phyloP scores from a whole-genome alignment of 148 eudicot species.

The Hydrangea macrophylla region DNA sequence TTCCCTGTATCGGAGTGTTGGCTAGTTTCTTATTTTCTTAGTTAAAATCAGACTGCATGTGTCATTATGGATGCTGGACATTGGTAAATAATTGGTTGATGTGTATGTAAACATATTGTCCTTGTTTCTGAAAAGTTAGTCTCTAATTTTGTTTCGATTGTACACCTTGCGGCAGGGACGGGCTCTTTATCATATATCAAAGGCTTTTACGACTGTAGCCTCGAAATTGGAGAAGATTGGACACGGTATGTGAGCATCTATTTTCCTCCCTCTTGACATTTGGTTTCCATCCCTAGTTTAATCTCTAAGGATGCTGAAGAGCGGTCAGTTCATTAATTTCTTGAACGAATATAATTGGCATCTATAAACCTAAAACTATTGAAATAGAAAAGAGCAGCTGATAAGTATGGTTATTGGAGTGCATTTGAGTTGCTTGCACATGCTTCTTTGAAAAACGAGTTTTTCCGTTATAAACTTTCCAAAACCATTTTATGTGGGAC shows the following conservation, averaged over 20 bases:
- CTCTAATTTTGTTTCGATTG: background rate
- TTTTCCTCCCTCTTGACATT: background rate
- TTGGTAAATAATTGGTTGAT: background rate
- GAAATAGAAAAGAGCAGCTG: background rate
- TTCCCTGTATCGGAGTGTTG: background rate
- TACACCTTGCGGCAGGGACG: constrained; percentile 60
- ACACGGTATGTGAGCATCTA: constrained; percentile 45
- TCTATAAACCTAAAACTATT: background rate
- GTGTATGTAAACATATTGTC: background rate
- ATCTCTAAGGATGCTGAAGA: background rate
- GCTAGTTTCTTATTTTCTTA: background rate
- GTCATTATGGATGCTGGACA: background rate
- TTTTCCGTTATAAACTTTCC: background rate
- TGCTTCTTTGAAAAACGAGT: background rate
- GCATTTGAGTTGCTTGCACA: background rate
- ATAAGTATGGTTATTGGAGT: background rate
- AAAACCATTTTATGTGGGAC: too few species aligned
- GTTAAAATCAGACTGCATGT: background rate
- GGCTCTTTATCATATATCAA: constrained; percentile 77
- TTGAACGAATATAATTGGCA: background rate
- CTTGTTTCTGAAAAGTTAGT: background rate
- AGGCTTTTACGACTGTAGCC: constrained; percentile 74
- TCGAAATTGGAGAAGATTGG: constrained; percentile 96
- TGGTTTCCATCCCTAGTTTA: background rate
- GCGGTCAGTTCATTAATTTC: background rate